phyloP scores from a whole-genome alignment of 257 asterid genomes.

The Solanum ossicruentum region DNA sequence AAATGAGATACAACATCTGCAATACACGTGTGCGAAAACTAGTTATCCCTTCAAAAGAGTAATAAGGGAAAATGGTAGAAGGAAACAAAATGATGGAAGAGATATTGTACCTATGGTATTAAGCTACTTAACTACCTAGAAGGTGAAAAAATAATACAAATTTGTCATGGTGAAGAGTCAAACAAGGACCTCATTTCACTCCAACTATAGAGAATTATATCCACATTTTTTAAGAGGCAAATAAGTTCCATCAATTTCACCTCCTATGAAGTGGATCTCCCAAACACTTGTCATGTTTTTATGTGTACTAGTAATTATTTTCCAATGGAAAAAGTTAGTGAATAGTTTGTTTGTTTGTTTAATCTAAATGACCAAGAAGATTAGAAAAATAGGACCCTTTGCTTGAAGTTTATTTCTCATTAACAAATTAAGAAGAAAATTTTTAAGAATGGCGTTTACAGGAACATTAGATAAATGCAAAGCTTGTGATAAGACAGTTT shows the following conservation, averaged over 20 bases:
- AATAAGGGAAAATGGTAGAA: no score
- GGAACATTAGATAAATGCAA: slow-evolving; percentile 44
- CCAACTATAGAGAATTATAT: slow-evolving; percentile 22
- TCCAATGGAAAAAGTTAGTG: not conserved
- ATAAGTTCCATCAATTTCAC: slow-evolving; percentile 15
- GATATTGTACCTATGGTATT: not conserved
- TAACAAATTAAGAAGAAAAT: not conserved
- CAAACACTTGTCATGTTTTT: slow-evolving; percentile 30
- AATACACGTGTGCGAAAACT: no score
- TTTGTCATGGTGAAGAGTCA: not conserved
- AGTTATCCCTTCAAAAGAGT: no score
- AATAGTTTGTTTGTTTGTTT: not conserved
- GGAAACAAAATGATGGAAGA: not conserved
- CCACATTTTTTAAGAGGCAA: slow-evolving; percentile 5
- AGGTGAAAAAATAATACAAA: not conserved
- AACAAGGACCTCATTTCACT: slow-evolving; percentile 28
- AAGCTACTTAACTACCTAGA: not conserved
- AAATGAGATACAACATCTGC: no score
- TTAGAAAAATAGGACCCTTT: not conserved
- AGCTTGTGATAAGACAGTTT: slow-evolving; percentile 40
- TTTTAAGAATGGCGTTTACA: slow-evolving; percentile 22
- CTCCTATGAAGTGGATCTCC: slow-evolving; percentile 40
- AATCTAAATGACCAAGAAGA: slow-evolving; percentile 17
- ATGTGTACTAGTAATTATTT: slow-evolving; percentile 2
- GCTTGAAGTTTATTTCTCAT: not conserved